Evolutionary conservation across 352 stramenopile genomes (phyloP).

Genomic region (Sclerospora graminicola): DNA sequence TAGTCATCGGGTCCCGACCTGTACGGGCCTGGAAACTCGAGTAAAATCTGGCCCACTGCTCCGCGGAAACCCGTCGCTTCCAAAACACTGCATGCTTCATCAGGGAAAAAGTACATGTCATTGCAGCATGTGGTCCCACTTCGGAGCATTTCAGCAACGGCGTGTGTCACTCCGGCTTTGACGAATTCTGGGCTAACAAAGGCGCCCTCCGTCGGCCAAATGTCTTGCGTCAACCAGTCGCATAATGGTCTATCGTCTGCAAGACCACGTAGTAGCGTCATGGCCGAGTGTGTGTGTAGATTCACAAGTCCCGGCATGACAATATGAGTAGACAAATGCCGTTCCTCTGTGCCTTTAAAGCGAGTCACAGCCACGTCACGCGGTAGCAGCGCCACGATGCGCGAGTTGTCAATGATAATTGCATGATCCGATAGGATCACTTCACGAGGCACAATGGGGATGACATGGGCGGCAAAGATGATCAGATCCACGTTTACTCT

Average conservation of each 20-base stretch:
- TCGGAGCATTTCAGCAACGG: constrained; percentile 84
- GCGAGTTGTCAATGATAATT: constrained; percentile 50
- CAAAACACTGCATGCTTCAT: constrained; percentile 41
- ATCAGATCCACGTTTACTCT: constrained; percentile 51
- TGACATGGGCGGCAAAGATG: constrained; percentile 63
- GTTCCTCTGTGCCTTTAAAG: constrained; percentile 33
- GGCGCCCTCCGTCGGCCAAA: constrained; percentile 76
- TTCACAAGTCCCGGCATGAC: constrained; percentile 83
- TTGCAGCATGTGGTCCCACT: constrained; percentile 84
- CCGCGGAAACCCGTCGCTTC: constrained; percentile 60
- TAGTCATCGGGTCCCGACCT: constrained; percentile 49
- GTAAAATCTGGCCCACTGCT: constrained; percentile 50
- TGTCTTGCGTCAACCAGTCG: constrained; percentile 77
- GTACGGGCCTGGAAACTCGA: constrained; percentile 73
- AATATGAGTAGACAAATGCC: constrained; percentile 54
- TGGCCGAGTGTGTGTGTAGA: constrained; percentile 77
- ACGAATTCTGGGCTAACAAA: constrained; percentile 73
- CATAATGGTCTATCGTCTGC: constrained; percentile 80
- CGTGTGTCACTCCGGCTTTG: constrained; percentile 56
- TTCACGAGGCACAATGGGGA: constrained; percentile 70
- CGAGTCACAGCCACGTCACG: constrained; percentile 32
- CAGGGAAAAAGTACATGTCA: constrained; percentile 88
- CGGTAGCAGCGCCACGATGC: constrained; percentile 73
- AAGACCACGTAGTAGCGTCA: constrained; percentile 79
- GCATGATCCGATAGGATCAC: constrained; percentile 67